Base-by-base conservation (phyloP, 805 yeast species). In the Grigorovia yakushimaensis region DNA sequence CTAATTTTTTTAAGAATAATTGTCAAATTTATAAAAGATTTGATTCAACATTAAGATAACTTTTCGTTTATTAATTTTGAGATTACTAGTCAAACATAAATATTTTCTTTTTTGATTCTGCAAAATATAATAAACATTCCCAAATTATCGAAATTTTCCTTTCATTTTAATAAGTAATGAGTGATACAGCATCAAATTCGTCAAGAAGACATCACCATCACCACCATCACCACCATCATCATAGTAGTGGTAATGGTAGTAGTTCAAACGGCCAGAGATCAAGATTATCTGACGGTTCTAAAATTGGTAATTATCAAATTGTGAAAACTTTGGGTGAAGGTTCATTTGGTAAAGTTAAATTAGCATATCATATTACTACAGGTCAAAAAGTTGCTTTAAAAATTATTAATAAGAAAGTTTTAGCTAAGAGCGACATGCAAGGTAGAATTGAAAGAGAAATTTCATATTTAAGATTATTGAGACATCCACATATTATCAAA, bases 401-500 rank as follows among this genome's bases (percentile, higher is more conserved):
- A 65, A 91, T 89, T 65, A 91, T 91, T 70, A 87, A 91, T 66
- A 74, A 95, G 53, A 88, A 87, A 66, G 88, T 96, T 0, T 72
- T 89, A 62, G 95, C 96, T 43, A 91, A 91, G 62, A 79, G 88
- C 9, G 98, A 89, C 67, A 89, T 89, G 98, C 96, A 89, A 62
- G 97, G 97, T 23, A 74, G 98, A 52, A 82, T 91, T 24, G 98
- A 91, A 71, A 75, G 98, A 57, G 98, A 91, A 65, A 91, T 91
- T 46, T 82, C 94, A 11, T 91, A 91, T 63, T 72, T 91, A 54
- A 72, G 97, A 47, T 72, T 91, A 48, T 73, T 91, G 51, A 79
- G 96, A 65, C 98, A 91, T 67, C 97, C 96, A 3, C 98, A 91
- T 66, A 91, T 91, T 66, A 91, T 91, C 70, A 91, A 91, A 67